Conservation (phyloP, 1,139 yeast genomes). For the Torulaspora pretoriensis region DNA sequence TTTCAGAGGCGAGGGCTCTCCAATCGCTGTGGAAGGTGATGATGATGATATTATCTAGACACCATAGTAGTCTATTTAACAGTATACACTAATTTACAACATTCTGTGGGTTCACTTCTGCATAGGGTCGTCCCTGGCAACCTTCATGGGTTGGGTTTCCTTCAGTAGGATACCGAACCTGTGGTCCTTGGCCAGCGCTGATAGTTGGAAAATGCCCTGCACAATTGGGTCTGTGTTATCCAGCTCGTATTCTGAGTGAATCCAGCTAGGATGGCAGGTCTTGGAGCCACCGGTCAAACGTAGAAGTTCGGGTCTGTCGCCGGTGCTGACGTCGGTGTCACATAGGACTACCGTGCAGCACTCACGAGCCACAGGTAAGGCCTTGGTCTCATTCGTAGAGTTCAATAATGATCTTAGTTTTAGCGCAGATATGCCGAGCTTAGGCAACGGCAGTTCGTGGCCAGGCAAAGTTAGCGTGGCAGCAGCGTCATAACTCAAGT, state of each 20-base stretch:
- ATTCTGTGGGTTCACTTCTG: constrained; percentile 7
- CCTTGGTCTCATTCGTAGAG: constrained; percentile 44
- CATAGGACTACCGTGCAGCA: constrained; percentile 65
- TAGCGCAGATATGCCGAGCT: constrained; percentile 61
- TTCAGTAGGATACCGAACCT: constrained; percentile 63
- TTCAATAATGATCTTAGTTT: constrained; percentile 62
- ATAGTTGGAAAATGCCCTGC: constrained; percentile 51
- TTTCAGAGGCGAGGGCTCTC: constrained; percentile 27
- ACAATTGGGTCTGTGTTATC: constrained; percentile 41
- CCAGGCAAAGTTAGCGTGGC: constrained; percentile 64
- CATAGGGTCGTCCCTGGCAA: constrained; percentile 20
- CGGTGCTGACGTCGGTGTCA: constrained; percentile 40
- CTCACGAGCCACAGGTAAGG: constrained; percentile 66
- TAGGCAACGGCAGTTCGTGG: constrained; percentile 66
- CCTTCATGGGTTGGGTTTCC: constrained; percentile 53
- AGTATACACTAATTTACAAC: constrained; percentile 9
- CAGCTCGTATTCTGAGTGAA: constrained; percentile 67
- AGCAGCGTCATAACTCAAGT: constrained; percentile 58
- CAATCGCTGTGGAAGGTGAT: constrained; percentile 28
- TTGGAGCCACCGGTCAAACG: constrained; percentile 77
- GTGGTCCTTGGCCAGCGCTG: constrained; percentile 56
- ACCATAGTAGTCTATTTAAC: constrained; percentile 1
- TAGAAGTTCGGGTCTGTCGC: constrained; percentile 55
- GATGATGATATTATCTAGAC: constrained; percentile 23
- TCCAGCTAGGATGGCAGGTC: constrained; percentile 74